Evolutionary conservation across 2,329 filamentous ascomycete genomes (phyloP), one percentile per base, ranked within the genome.

Genomic region (Alternaria sp.): DNA sequence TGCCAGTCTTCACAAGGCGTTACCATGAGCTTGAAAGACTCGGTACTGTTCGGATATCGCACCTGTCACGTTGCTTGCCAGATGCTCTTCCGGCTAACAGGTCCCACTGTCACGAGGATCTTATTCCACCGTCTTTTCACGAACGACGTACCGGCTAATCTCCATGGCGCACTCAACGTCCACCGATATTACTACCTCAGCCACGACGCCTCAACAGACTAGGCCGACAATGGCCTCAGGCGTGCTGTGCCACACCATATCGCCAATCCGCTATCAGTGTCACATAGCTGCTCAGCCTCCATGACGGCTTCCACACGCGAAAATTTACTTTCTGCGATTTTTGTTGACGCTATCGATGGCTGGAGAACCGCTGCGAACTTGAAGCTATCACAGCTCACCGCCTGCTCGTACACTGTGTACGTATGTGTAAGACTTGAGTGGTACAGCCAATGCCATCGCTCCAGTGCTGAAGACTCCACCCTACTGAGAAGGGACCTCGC

Each of bases 241-340:
- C 63, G 30, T 57, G n/a, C 60, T 47, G 62, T 49, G 56, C 59
- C 55, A 57, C 59, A 53, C 23, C 51, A 44, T 19, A 44, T 51
- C 57, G 43, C 46, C 36, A 23, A n/a, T 36, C 23, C 25, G 12
- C 45, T 36, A 52, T 44, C 32, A 36, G 43, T 43, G 21, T 47
- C 40, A 19, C 30, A 36, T 32, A 32, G n/a, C 36, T 46, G 44
- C 61, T 61, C 54, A 61, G 64, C 61, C 64, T 46, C 54, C 4
- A 21, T 17, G 17, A 11, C 4, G 21, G 28, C 43, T 19, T 40
- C 43, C 7, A 26, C 40, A 56, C 17, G 26, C 47, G n/a, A 43
- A 45, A 21, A 23, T 60, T 47, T 17, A 45, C 32, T n/a, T n/a
- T n/a, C 7, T 17, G 8, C 17, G 3, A 40, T 12, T 2, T 43